phyloP scores from a whole-genome alignment of 1,284 basidiomycete species.

The Tylopilus sp. region DNA sequence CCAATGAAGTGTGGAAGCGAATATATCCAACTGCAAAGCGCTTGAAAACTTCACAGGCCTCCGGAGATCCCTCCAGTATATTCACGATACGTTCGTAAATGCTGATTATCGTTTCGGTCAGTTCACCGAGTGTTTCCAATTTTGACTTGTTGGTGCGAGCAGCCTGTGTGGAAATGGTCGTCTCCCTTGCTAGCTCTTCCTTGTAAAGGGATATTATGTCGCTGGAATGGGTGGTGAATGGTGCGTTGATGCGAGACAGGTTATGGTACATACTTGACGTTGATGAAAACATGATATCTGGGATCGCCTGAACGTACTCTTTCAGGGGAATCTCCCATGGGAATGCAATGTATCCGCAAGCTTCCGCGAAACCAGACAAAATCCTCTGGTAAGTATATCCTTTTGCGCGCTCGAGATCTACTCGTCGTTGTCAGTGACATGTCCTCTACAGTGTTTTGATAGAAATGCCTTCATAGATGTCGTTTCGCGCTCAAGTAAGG shows the following conservation, averaged over 20 bases:
- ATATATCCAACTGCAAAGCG: not conserved
- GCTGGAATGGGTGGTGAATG: conserved; percentile 12
- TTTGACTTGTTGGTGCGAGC: not conserved
- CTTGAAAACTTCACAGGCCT: not conserved
- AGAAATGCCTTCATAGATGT: too few relatives aligned
- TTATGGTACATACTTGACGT: not conserved
- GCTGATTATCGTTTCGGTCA: conserved; percentile 20
- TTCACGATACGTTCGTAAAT: not conserved
- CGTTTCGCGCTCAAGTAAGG: not conserved
- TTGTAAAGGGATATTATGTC: conserved; percentile 41
- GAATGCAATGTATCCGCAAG: not conserved
- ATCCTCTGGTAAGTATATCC: not conserved
- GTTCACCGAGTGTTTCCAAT: not conserved
- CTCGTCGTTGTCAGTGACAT: not conserved
- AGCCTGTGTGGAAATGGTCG: not conserved
- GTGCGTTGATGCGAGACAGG: not conserved
- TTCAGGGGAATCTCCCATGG: not conserved
- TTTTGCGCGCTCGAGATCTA: not conserved
- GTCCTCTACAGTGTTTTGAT: not conserved
- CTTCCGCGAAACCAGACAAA: not conserved
- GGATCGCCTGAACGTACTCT: not conserved
- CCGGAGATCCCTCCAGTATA: not conserved
- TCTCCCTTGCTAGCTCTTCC: conserved; percentile 36
- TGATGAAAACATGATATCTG: not conserved
- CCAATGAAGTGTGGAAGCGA: conserved; percentile 18